Evolutionary conservation across 2,329 filamentous ascomycete species (phyloP).

Genomic region (Colletotrichum caudatum): DNA sequence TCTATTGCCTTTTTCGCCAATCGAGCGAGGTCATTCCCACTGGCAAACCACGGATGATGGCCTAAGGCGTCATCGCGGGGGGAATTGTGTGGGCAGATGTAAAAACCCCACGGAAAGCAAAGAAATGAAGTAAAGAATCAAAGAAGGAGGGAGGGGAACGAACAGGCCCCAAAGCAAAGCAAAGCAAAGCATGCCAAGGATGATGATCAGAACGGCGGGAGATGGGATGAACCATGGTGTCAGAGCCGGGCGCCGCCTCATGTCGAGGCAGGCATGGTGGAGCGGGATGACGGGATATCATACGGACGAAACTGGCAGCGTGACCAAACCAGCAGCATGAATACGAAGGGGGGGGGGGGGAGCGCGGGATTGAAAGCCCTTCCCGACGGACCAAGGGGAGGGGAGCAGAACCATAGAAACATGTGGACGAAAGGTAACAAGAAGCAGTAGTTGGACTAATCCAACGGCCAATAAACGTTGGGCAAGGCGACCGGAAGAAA

Average conservation of each 20-base stretch:
- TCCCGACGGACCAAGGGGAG: too few species aligned
- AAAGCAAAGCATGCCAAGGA: not conserved
- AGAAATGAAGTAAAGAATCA: not conserved
- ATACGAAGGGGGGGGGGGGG: not conserved
- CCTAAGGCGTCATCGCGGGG: conserved; percentile 24
- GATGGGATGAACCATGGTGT: conserved; percentile 30
- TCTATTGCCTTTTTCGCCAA: conserved; percentile 14
- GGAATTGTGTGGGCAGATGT: conserved; percentile 8
- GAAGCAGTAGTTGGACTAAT: not conserved
- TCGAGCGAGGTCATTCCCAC: conserved; percentile 18
- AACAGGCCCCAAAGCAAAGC: not conserved
- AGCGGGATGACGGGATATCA: conserved; percentile 3
- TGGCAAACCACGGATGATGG: conserved; percentile 13
- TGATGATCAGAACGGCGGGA: conserved; percentile 6
- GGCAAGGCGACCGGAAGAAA: not conserved
- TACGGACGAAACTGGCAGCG: not conserved
- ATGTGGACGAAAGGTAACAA: not conserved
- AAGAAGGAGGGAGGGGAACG: not conserved
- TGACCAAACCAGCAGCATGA: not conserved
- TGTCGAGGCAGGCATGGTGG: not conserved
- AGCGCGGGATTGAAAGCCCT: not conserved
- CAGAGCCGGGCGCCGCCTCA: conserved; percentile 19
- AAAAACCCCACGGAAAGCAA: conserved; percentile 12
- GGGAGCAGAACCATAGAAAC: not conserved
- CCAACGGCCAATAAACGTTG: not conserved